phyloP scores from a whole-genome alignment of 2,329 filamentous ascomycete genomes.

The Aspergillus sp. region DNA sequence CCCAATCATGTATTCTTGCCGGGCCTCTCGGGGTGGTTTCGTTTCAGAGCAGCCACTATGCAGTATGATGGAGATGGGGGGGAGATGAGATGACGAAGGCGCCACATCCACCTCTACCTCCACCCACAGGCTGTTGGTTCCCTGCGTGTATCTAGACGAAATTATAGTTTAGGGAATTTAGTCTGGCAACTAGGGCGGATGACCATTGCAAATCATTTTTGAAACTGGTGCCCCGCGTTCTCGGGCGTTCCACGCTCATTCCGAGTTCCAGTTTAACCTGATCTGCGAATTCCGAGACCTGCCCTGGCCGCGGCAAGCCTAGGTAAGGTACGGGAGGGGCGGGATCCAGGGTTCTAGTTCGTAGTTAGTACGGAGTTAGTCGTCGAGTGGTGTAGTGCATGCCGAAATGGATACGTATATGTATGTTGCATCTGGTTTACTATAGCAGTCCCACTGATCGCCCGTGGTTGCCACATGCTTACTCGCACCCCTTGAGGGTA shows the following conservation, averaged over 20 bases:
- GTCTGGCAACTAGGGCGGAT: neutral
- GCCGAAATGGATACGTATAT: neutral
- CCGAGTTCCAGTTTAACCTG: neutral
- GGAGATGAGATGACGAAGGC: neutral
- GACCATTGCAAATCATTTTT: neutral
- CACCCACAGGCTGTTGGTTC: neutral
- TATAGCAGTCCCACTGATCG: too few relatives aligned
- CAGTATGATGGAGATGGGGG: neutral
- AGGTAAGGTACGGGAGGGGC: neutral
- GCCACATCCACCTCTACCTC: neutral
- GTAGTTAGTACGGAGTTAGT: too few relatives aligned
- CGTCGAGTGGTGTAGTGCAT: too few relatives aligned
- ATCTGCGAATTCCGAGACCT: neutral
- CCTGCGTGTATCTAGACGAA: neutral
- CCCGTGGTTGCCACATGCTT: too few relatives aligned
- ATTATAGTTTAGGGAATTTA: constrained; percentile 1
- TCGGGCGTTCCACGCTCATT: neutral
- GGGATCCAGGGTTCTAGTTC: neutral
- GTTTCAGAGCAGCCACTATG: neutral
- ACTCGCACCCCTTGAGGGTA: too few relatives aligned
- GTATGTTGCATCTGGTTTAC: neutral
- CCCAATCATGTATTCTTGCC: neutral
- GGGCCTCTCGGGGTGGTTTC: neutral
- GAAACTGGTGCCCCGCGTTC: neutral
- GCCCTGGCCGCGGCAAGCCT: too few relatives aligned